Base-by-base conservation (phyloP, 345 rosid genomes). In the Triadica sebifera region DNA sequence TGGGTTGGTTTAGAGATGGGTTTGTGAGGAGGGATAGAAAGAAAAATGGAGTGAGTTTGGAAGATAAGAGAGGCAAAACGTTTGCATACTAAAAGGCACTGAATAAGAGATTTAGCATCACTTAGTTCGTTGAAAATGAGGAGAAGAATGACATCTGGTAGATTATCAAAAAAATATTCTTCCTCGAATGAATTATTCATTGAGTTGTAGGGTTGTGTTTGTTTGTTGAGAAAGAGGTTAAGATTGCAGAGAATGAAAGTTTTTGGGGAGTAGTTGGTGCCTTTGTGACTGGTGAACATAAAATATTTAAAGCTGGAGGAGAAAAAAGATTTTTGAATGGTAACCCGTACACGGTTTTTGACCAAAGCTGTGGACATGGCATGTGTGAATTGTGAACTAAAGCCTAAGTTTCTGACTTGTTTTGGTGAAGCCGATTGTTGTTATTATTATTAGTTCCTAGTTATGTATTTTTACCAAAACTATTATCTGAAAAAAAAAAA, bases 131-230 rank as follows among this genome's bases (percentile, higher is more conserved):
- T 62, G 70, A 83, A 76, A 74, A 83, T 74, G 55, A 20, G 53
- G 55, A 74, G 81, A 59, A 83, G 83, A 38, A 83, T 68, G 6
- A 55, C 63, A 65, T 82, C 85, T 13, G 85, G 78, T 0, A 82
- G 56, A 53, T 65, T 70, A 69, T 63, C 85, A 13, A 82, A 9
- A 41, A 34, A 60, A 60, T 76, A 71, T 63, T 47, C 52, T 17
- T 61, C 25, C 66, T 37, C 22, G 1, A 24, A 57, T 4, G 63
- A 29, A 55, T 29, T 45, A 49, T 11, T 69, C 59, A 15, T 51
- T 41, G 8, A 13, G 52, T 20, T 46, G 10, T 11, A 1, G 17
- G 37, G 1, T 0, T 12, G 64, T 7, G 22, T 45, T 43, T 46
- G 20, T 22, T 47, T 24, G 53, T 10, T 2, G 19, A 22, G 70